Percentiles rank a stretch among this genome's conserved stretches.
These are phyloP conservation scores for Cadophora luteo-olivacea DNA, from an alignment of 2,329 filamentous ascomycete genomes.

Conservation along the genomic window DNA sequence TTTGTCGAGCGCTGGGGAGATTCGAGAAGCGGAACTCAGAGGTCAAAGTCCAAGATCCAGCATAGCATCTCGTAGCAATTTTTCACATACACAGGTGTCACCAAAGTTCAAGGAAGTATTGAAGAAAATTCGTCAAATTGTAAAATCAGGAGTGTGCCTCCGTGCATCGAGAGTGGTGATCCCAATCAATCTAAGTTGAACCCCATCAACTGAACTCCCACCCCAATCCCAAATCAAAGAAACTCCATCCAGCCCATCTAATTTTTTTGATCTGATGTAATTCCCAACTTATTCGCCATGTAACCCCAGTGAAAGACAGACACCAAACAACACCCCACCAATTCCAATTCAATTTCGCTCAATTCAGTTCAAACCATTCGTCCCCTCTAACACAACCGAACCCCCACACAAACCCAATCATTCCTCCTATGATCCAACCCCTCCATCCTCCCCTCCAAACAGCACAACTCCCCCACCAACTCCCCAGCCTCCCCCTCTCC, in stretches of 20 bases:
- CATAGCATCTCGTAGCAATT: not conserved
- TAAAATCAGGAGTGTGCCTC: constrained; percentile 14
- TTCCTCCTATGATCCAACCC: constrained; percentile 25
- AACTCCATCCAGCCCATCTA: constrained; percentile 5
- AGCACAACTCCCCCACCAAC: constrained; percentile 25
- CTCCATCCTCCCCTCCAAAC: constrained; percentile 33
- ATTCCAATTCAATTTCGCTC: not conserved
- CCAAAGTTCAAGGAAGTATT: not conserved
- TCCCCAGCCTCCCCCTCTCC: constrained; percentile 20
- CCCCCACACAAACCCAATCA: constrained; percentile 30
- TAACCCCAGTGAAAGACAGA: constrained; percentile 13
- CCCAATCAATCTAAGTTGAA: constrained; percentile 15
- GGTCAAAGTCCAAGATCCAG: not conserved
- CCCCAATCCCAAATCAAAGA: not conserved
- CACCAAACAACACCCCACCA: not conserved
- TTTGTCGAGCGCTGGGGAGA: too few species aligned
- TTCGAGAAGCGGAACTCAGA: too few species aligned
- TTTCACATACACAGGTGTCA: not conserved
- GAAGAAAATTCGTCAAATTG: not conserved
- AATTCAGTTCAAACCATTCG: not conserved
- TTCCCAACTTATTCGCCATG: constrained; percentile 15
- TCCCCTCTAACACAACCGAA: constrained; percentile 27
- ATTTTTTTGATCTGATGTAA: constrained; percentile 4
- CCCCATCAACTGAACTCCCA: constrained; percentile 16
- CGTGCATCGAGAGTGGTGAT: constrained; percentile 8